Base-by-base conservation (phyloP, 805 yeast genomes). In the Saturnispora gosingensis region DNA sequence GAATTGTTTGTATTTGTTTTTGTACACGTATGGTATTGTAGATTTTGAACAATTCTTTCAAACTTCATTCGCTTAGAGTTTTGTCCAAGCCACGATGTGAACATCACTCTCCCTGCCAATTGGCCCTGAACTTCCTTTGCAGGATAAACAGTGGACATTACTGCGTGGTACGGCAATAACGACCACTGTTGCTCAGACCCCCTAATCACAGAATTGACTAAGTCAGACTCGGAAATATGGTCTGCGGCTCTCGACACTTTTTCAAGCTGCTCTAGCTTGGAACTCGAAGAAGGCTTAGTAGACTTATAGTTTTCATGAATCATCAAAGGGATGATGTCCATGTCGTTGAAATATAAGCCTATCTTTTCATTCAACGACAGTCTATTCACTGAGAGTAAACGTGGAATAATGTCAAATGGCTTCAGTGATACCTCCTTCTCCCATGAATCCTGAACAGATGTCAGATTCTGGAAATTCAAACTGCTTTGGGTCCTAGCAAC, bases 111-210 rank as follows among this genome's bases (percentile, higher is more conserved):
- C 9, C 85, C 85, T 1, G 75, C 67, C 46, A 84, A 67, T 47
- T 75, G 77, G 7, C 97, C 97, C 15, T 87, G 82, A 20, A 88
- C 82, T 56, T 74, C 77, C 34, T 80, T 80, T 0, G 88, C 76
- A 1, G 98, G 99, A 46, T 78, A 70, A 11, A 93, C 88, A 0
- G 95, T 78, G 1, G 97, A 90, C 74, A 85, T 72, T 4, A 88
- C 76, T 0, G 89, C 97, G 67, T 88, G 97, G 60, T 88, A 75
- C 6, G 98, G 99, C 73, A 93, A 76, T 54, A 91, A 73, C 54
- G 93, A 81, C 98, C 98, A 90, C 59, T 86, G 87, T 66, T 91
- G 98, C 58, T 90, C 96, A 40, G 91, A 78, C 43, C 95, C 85
- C 62, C 95, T 86, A 53, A 93, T 91, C 64, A 80, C 75, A 27